Conservation (phyloP, 1,284 basidiomycete species). For the Cutaneotrichosporon spelunceum region DNA sequence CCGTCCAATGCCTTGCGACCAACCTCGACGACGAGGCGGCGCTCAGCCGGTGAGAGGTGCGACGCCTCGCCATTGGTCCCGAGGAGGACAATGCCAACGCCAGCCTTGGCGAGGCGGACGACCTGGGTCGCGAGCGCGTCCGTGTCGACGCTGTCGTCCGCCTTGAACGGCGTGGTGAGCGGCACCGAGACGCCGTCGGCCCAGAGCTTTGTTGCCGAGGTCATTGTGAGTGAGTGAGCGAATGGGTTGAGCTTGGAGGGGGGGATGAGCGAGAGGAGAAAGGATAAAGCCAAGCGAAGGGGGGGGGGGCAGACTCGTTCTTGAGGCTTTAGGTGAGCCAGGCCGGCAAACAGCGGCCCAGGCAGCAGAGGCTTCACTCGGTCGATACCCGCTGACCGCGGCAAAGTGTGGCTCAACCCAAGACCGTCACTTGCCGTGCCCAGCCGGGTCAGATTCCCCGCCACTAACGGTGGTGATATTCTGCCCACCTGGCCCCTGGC, state of each 20-base stretch:
- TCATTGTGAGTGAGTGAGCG: conserved; percentile 10
- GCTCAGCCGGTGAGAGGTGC: conserved; percentile 68
- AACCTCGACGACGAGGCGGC: conserved; percentile 62
- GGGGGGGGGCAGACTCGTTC: neutral
- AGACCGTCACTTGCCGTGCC: neutral
- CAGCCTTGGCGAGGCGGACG: conserved; percentile 52
- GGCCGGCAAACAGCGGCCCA: neutral
- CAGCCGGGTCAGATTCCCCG: neutral
- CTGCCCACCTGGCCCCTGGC: neutral
- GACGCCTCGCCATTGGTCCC: conserved; percentile 55
- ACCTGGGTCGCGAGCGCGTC: conserved; percentile 51
- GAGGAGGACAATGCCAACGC: conserved; percentile 52
- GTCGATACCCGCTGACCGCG: neutral
- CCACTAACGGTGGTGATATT: neutral
- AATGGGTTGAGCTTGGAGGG: neutral
- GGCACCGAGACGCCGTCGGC: conserved; percentile 51
- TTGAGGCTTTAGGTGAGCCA: neutral
- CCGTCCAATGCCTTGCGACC: conserved; percentile 71
- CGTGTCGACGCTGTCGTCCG: conserved; percentile 48
- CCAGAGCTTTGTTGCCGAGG: conserved; percentile 29
- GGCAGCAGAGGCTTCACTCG: neutral
- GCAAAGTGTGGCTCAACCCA: neutral
- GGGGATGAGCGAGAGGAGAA: neutral
- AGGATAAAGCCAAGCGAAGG: neutral
- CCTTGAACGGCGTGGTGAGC: conserved; percentile 53